Base-by-base conservation (phyloP, 1,284 basidiomycete genomes). In the Hemileia vastatrix region DNA sequence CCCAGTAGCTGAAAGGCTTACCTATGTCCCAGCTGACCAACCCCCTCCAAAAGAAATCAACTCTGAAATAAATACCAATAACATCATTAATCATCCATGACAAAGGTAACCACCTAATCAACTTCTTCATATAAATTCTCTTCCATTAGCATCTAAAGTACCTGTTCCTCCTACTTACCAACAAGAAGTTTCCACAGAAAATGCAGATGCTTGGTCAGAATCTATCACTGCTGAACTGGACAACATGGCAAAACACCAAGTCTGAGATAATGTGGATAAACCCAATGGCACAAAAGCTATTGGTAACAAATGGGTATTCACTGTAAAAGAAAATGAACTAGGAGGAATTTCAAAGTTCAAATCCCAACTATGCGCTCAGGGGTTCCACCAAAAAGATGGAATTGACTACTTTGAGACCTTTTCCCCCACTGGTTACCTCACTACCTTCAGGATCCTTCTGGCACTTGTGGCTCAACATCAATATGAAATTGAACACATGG, bases 401-500 rank as follows among this genome's bases (percentile, higher is more conserved):
- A 49, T 78, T 0, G 77, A 82, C 64, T 81, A 78, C 65, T 72
- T 76, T 19, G 71, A 80, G 33, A 80, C 77, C 0, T 80, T 73
- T 57, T 68, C 78, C 0, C 80, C 79, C 0, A 74, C 80, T 0
- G 76, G 75, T 3, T 70, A 73, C 13, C 70, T 77, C 1, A 59
- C 72, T 0, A 75, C 77, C 0, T 71, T 79, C n/a, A 64, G 76
- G 0, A 60, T 75, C 1, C 57, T 80, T 2, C 68, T 80, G 0
- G 72, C 78, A 0, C 63, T 80, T 1, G 77, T 78, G 4, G 74
- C 78, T 1, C 9, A 54, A 2, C 47, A 75, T 21, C 72, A 76
- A 45, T 67, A 64, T 15, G 71, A 78, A 33, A 52, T 80, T 1
- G 71, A 79, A 43, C 76, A 78, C 43, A 73, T 80, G 21, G 77